Percentiles rank a stretch among this genome's conserved stretches.
These are phyloP conservation scores for Endotrypanum monterogeii DNA, from an alignment of 208 protist species.

Conservation along the genomic window DNA sequence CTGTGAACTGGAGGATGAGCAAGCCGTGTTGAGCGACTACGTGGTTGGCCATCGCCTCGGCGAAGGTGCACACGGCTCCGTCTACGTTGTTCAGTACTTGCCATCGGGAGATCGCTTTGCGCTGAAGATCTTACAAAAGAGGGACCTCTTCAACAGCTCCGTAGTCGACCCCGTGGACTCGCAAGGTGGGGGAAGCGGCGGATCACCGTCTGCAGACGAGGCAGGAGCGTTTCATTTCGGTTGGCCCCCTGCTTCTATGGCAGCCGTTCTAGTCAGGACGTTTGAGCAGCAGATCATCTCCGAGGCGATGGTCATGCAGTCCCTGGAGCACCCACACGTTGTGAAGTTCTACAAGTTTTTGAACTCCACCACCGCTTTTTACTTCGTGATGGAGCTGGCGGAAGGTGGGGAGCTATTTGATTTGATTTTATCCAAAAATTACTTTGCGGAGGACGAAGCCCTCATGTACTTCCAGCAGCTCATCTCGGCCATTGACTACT, in stretches of 20 bases:
- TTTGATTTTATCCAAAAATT: constrained; percentile 84
- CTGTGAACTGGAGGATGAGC: constrained; percentile 65
- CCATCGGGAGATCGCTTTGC: constrained; percentile 80
- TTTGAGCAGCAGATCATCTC: constrained; percentile 75
- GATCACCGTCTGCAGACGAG: background rate
- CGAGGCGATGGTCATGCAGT: constrained; percentile 90
- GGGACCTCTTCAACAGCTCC: constrained; percentile 48
- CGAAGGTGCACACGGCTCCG: constrained; percentile 89
- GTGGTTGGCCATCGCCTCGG: constrained; percentile 80
- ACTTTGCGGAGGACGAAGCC: constrained; percentile 85
- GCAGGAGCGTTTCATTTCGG: constrained; percentile 5
- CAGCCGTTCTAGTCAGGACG: constrained; percentile 26
- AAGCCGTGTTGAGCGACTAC: constrained; percentile 73
- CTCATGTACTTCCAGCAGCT: constrained; percentile 95
- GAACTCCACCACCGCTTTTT: constrained; percentile 82
- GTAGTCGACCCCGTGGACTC: constrained; percentile 5
- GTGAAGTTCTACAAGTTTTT: constrained; percentile 91
- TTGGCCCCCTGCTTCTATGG: background rate
- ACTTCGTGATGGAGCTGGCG: constrained; percentile 91
- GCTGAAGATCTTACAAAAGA: constrained; percentile 87
- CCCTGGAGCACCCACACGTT: constrained; percentile 88
- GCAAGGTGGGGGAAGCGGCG: background rate
- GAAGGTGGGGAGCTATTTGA: constrained; percentile 95
- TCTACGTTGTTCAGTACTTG: constrained; percentile 82
- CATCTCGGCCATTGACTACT: constrained; percentile 94